phyloP scores from a whole-genome alignment of 1,284 basidiomycete species.

The Heterobasidion occidentale region DNA sequence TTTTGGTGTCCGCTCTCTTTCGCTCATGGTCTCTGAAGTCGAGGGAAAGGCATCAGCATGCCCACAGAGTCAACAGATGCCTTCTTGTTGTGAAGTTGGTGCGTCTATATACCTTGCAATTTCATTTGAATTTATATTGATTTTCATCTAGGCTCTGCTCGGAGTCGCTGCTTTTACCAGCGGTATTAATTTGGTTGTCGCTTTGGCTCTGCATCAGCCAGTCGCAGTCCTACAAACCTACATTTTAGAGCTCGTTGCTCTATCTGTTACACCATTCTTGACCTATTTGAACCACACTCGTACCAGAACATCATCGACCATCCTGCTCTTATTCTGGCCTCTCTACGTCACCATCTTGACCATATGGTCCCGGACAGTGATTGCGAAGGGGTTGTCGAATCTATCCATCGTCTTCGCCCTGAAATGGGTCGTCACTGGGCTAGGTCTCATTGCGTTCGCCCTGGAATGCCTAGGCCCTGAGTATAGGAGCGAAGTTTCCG shows the following conservation, averaged over 20 bases:
- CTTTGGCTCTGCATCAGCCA: constrained; percentile 26
- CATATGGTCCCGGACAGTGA: constrained; percentile 59
- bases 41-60: constrained; percentile 19
- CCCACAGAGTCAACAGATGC: constrained; percentile 26
- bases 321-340: constrained; percentile 83
- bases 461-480: constrained; percentile 75
- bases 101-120: constrained; percentile 16
- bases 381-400: constrained; percentile 21
- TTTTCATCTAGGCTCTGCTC: constrained; percentile 33
- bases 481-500: constrained; percentile 28
- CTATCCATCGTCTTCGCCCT: constrained; percentile 33
- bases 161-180: constrained; percentile 33
- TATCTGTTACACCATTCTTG: constrained; percentile 37
- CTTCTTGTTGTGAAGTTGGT: constrained; percentile 59
- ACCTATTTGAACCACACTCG: constrained; percentile 71
- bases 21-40: constrained; percentile 27
- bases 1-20: constrained; percentile 36
- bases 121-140: not conserved
- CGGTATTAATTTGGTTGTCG: constrained; percentile 27
- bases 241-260: constrained; percentile 48
- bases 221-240: constrained; percentile 50
- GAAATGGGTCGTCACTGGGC: constrained; percentile 35
- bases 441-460: constrained; percentile 53
- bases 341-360: constrained; percentile 45
- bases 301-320: constrained; percentile 69